Percentiles rank a stretch among this genome's conserved stretches.
These are phyloP conservation scores for Daldinia grandis DNA, from an alignment of 495 filamentous ascomycete genomes.

Conservation along the genomic window DNA sequence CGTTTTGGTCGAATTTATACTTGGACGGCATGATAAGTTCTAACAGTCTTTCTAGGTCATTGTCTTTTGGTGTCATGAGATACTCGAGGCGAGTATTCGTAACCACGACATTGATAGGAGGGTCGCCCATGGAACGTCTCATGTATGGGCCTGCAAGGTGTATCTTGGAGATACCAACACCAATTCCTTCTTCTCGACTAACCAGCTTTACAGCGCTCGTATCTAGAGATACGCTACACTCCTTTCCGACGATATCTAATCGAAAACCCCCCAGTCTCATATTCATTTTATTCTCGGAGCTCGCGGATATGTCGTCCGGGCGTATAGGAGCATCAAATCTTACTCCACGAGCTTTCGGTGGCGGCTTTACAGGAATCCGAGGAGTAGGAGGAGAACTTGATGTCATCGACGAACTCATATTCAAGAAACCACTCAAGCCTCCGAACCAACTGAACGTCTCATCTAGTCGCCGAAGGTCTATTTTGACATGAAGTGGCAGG, in stretches of 20 bases:
- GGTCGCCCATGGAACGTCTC: constrained; percentile 56
- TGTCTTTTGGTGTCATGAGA: constrained; percentile 73
- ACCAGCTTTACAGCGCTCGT: constrained; percentile 84
- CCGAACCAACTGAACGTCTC: constrained; percentile 90
- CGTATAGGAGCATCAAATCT: constrained; percentile 70
- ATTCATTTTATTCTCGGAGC: constrained; percentile 72
- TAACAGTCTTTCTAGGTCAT: constrained; percentile 82
- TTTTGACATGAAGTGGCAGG: constrained; percentile 75
- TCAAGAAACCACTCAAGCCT: constrained; percentile 89
- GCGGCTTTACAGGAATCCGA: constrained; percentile 49
- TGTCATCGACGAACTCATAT: constrained; percentile 83
- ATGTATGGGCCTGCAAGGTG: constrained; percentile 74
- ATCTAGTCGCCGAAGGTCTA: constrained; percentile 85
- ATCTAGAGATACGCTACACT: constrained; percentile 74
- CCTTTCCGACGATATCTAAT: constrained; percentile 76
- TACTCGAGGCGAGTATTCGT: constrained; percentile 77
- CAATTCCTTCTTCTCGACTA: constrained; percentile 71
- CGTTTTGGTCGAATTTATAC: constrained; percentile 85
- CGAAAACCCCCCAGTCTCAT: constrained; percentile 77
- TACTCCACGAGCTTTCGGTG: constrained; percentile 67
- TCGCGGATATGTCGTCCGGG: constrained; percentile 55
- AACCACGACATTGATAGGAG: constrained; percentile 61
- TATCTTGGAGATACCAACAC: constrained; percentile 77
- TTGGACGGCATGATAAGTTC: constrained; percentile 90
- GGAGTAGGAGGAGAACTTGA: constrained; percentile 69